A percentile compares a stretch with the other conserved stretches of the same genome.
phyloP scores from a whole-genome alignment of 2,329 filamentous ascomycete species.

The Sclerotinia glacialis region DNA sequence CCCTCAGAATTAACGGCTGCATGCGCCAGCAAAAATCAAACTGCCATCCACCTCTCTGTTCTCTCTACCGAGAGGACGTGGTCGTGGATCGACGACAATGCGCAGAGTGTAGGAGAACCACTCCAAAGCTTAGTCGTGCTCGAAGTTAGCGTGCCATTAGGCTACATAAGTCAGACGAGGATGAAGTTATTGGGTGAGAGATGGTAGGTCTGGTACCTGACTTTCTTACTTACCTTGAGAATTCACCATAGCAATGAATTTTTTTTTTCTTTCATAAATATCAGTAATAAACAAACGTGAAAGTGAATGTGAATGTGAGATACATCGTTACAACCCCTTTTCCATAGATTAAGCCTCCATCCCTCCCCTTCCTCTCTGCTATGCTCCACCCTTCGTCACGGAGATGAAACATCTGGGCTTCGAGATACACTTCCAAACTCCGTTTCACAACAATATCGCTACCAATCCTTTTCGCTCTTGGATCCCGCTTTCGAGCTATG shows the following conservation, averaged over 20 bases:
- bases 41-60: not conserved
- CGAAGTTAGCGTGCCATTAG: no score
- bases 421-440: not conserved
- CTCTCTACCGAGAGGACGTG: not conserved
- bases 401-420: no score
- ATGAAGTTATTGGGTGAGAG: not conserved
- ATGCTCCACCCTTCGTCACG: not conserved
- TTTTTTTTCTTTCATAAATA: not conserved
- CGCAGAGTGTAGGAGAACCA: not conserved
- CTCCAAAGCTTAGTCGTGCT: not conserved
- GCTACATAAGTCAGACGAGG: not conserved
- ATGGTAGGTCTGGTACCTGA: not conserved
- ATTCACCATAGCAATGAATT: not conserved
- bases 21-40: not conserved
- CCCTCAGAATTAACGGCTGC: not conserved
- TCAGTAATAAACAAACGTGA: not conserved
- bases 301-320: not conserved
- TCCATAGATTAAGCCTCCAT: not conserved
- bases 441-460: no score
- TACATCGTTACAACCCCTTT: no score
- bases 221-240: no score
- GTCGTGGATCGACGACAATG: not conserved
- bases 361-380: no score
- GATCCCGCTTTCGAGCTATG: slow-evolving; percentile 24
- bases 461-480: no score